A percentile compares a stretch with the other conserved stretches of the same genome.
Evolutionary conservation across 169 alveolate species (phyloP).

Genomic region (Eimeria acervulina): DNA sequence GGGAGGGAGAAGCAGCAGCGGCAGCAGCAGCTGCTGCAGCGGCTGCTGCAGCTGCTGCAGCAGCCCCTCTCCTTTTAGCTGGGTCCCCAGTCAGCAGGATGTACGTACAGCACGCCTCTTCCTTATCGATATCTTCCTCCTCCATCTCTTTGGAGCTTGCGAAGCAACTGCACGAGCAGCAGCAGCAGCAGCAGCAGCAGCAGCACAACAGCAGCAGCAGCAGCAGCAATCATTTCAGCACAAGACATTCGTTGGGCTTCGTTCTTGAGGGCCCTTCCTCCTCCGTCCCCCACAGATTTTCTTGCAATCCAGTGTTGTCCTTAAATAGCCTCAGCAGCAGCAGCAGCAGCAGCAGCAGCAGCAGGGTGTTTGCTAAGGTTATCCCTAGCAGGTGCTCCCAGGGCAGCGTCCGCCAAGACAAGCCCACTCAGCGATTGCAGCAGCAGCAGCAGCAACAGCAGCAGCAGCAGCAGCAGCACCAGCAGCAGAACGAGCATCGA

Average conservation of each 20-base stretch:
- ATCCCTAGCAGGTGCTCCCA: not conserved
- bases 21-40: not conserved
- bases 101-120: not conserved
- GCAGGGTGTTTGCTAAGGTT: not conserved
- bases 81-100: not conserved
- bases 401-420: not conserved
- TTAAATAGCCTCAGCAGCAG: no score
- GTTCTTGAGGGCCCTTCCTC: not conserved
- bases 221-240: not conserved
- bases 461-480: constrained; percentile 11
- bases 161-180: not conserved
- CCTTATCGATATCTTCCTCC: not conserved
- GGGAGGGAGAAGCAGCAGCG: not conserved
- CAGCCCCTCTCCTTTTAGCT: no score
- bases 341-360: constrained; percentile 20
- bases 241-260: not conserved
- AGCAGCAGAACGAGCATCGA: not conserved
- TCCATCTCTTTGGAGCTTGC: not conserved
- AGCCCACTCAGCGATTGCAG: not conserved
- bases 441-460: constrained; percentile 28
- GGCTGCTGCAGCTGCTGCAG: no score
- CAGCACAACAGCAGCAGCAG: not conserved
- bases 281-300: not conserved
- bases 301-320: not conserved
- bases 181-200: not conserved